Percentiles rank a stretch among this genome's conserved stretches.
Conservation (phyloP, 2,329 filamentous ascomycete genomes). For the Fusarium dlaminii region DNA sequence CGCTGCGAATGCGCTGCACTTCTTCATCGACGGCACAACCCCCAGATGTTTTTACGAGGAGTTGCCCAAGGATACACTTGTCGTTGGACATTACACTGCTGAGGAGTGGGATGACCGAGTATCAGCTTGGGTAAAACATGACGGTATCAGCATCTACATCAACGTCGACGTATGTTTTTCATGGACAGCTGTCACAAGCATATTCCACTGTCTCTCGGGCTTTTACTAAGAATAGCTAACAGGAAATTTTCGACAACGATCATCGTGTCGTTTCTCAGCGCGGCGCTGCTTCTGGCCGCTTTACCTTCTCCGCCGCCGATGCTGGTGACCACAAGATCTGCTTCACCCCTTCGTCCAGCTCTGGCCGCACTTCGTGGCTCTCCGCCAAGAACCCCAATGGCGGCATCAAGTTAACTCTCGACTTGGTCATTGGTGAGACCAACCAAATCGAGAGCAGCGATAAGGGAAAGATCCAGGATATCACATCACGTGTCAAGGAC, state of each 20-base stretch:
- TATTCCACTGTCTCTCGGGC: background rate
- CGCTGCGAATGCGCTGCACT: slow-evolving; percentile 85
- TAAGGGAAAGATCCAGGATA: slow-evolving; percentile 90
- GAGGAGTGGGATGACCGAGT: slow-evolving; percentile 82
- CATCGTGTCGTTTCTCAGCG: slow-evolving; percentile 94
- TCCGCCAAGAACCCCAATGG: slow-evolving; percentile 71
- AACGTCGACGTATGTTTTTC: slow-evolving; percentile 77
- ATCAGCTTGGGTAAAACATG: slow-evolving; percentile 75
- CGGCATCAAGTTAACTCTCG: slow-evolving; percentile 84
- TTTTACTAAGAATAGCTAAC: slow-evolving; percentile 10
- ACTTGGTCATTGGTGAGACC: slow-evolving; percentile 94
- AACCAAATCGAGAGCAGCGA: slow-evolving; percentile 93
- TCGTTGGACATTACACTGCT: slow-evolving; percentile 90
- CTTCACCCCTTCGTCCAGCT: slow-evolving; percentile 84
- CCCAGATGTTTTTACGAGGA: slow-evolving; percentile 99
- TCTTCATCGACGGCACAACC: slow-evolving; percentile 87
- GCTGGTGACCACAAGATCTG: slow-evolving; percentile 96
- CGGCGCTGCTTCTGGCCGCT: slow-evolving; percentile 78
- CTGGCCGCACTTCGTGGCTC: slow-evolving; percentile 77
- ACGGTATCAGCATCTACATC: slow-evolving; percentile 84
- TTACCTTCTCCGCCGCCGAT: slow-evolving; percentile 95
- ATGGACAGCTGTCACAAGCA: slow-evolving; percentile 3
- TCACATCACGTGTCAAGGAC: slow-evolving; percentile 88
- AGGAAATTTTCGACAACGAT: slow-evolving; percentile 96
- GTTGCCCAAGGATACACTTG: slow-evolving; percentile 94